Evolutionary conservation across 257 asterid species (phyloP).

Genomic region (Striga asiatica): DNA sequence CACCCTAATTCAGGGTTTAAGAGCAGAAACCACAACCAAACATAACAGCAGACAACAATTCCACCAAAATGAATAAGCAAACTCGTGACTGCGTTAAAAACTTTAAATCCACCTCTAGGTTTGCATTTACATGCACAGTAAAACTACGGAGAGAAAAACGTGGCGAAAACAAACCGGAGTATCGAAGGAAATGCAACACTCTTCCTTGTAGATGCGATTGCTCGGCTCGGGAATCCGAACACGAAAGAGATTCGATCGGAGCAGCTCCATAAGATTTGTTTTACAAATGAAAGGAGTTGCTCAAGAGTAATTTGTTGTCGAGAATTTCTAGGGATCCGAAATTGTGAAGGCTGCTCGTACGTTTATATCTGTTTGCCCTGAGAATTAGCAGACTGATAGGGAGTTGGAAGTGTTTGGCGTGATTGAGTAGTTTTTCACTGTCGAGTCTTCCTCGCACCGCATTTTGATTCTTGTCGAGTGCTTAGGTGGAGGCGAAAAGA

Average conservation of each 20-base stretch:
- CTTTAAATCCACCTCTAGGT: neutral
- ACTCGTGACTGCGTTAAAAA: neutral
- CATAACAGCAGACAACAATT: neutral
- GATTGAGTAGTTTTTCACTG: constrained; percentile 1
- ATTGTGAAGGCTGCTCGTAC: neutral
- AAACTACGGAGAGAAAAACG: neutral
- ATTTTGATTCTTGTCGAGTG: neutral
- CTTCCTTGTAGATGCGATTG: constrained; percentile 87
- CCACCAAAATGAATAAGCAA: neutral
- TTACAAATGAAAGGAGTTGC: neutral
- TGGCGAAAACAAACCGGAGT: constrained; percentile 53
- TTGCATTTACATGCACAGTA: neutral
- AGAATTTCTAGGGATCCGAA: constrained; percentile 5
- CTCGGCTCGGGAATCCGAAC: constrained; percentile 98
- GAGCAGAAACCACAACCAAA: neutral
- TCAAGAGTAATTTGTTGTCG: neutral
- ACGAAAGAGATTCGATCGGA: constrained; percentile 72
- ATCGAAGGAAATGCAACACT: constrained; percentile 90
- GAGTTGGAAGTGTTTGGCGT: constrained; percentile 16
- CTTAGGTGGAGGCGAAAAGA: neutral
- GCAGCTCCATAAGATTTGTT: constrained; percentile 59
- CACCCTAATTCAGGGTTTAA: constrained; percentile 14
- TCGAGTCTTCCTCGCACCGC: neutral
- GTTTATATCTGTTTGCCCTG: constrained; percentile 23
- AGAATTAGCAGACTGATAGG: constrained; percentile 9